Base-by-base conservation (phyloP, 495 filamentous ascomycete species). In the Hypoxylon lienhwacheense region DNA sequence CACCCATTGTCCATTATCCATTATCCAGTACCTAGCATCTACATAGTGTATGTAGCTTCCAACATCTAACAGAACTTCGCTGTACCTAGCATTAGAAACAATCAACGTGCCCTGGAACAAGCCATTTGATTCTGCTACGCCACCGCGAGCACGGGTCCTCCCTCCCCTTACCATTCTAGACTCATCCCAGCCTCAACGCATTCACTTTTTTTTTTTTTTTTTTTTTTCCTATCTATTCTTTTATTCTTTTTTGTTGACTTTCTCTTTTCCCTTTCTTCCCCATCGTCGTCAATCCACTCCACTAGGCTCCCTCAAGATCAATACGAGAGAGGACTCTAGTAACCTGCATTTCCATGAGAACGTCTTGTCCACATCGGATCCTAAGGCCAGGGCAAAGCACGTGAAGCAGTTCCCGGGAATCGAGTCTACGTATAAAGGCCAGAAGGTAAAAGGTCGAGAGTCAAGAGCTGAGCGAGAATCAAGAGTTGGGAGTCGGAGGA, bases 121-220 rank as follows among this genome's bases (percentile, higher is more conserved):
- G 47, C 36, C 45, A 50, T 55, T 61, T 55, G 45, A 46, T 61
- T 49, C 46, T 50, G 34, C 51, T 51, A 59, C 55, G 34, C 51
- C 51, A 59, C 55, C 33, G 51, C 58, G 51, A 47, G 51, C 47
- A 53, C 51, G 34, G 51, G 39, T 40, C 47, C 47, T 47, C 41
- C 43, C 36, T 40, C 15, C 41, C 20, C 22, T 21, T 33, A 32
- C 16, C 22, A 28, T n/a, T 45, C 41, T 17, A 31, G 14, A 20
- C 41, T 35, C 42, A 50, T 24, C 51, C 46, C 45, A 53, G 48
- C 55, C 43, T 47, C 47, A 49, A 19, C 29, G 15, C 24, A 12
- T 21, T 16, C 31, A 32, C 19, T 34, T 31, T 47, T 32, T 39
- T 24, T 31, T 28, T 34, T 17, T 32, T 37, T 29, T 44, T 21